Base-by-base conservation (phyloP, 257 asterid genomes). In the Penstemon eatonii region DNA sequence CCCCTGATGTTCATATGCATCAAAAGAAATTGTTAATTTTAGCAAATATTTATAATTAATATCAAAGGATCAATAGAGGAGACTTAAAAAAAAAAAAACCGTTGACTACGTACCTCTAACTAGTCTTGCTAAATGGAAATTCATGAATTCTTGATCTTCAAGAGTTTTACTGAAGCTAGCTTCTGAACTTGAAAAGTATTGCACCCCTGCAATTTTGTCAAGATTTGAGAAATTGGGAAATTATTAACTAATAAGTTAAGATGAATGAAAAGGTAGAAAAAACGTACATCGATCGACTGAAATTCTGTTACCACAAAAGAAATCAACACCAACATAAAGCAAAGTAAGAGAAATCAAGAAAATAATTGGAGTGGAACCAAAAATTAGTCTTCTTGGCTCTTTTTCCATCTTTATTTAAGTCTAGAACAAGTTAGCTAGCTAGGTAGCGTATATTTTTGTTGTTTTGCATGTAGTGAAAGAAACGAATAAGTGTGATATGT, bases 1-100 rank as follows among this genome's bases (percentile, higher is more conserved):
- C 83, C 12, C 89, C 96, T 89, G 84, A 72, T 25, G 33, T 72
- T 57, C 25, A 8, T 5, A 41, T 7, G 33, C 15, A 38, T 6
- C 50, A 58, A 25, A 25, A 25, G 33, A 25, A 25, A 25, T 25
- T 25, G 33, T 25, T 25, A 25, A 1, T 25, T 25, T 25, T 25
- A 25, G 33, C 33, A 25, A 25, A 25, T 25, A 25, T 25, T 25
- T 25, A 25, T 25, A 25, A 25, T 25, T 25, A 25, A 25, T 25
- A 25, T 1, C 33, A 25, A 25, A 25, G 1, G 33, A 25, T 25
- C 33, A 25, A 25, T 25, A 25, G 33, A 25, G 33, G 2, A 25
- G 33, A 39, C 8, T 8, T 39, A 15, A 58, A 9, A 12, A 25
- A 25, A 66, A 58, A 7, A 43, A 13, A 45, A n/a, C 2, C 11